A percentile compares a stretch with the other conserved stretches of the same genome.
These are phyloP conservation scores for Teratosphaeria viscida DNA, from an alignment of 2,329 filamentous ascomycete genomes.

Conservation along the genomic window DNA sequence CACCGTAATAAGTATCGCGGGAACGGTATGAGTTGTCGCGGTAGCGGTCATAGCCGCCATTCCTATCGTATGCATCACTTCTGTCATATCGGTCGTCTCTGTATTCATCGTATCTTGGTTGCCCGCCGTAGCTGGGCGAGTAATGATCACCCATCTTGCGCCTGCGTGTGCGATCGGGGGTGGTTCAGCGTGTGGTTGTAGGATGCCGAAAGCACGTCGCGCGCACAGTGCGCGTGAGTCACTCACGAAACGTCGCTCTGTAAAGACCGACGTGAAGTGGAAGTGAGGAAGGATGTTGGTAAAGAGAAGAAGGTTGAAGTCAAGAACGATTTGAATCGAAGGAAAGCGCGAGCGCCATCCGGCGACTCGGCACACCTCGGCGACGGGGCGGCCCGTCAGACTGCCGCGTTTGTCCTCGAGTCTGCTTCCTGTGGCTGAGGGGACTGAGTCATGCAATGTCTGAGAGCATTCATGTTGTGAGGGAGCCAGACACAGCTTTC, in stretches of 20 bases:
- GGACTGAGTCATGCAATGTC: too few relatives aligned
- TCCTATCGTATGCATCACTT: background rate
- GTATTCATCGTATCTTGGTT: background rate
- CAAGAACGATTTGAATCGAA: background rate
- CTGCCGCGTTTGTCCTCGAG: too few relatives aligned
- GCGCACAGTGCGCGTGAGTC: background rate
- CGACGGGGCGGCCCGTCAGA: background rate
- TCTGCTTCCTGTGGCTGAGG: too few relatives aligned
- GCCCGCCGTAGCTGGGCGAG: background rate
- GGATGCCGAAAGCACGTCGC: background rate
- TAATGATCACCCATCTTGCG: slow-evolving; percentile 3
- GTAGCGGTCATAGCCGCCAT: background rate
- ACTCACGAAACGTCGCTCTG: background rate
- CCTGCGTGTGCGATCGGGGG: background rate
- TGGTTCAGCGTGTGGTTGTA: background rate
- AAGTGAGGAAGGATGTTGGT: background rate
- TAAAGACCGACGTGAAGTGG: background rate
- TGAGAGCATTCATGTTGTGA: too few relatives aligned
- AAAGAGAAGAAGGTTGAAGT: background rate
- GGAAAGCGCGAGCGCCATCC: background rate
- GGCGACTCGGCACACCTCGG: background rate
- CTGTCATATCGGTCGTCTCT: background rate
- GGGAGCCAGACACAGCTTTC: too few relatives aligned
- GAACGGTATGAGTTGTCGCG: background rate
- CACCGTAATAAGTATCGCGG: background rate